phyloP scores from a whole-genome alignment of 768 basidiomycete species.

The Thelephora ganbajun region DNA sequence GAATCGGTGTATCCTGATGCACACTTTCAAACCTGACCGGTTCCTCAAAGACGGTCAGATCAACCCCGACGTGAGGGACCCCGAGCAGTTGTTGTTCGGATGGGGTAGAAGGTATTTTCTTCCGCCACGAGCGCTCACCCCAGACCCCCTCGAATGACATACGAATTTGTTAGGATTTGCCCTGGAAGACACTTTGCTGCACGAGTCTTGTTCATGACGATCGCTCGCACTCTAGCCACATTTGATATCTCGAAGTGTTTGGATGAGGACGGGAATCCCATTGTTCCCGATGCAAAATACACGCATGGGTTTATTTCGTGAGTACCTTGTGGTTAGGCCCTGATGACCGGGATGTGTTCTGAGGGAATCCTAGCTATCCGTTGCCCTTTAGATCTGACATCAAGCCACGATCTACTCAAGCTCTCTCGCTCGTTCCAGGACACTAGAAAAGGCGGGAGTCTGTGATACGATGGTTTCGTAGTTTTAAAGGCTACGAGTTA shows the following conservation, averaged over 20 bases:
- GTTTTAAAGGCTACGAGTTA: too few relatives aligned
- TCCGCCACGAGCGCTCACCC: background rate
- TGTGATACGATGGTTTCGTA: too few relatives aligned
- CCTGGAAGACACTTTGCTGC: conserved; percentile 7
- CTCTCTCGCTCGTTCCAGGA: background rate
- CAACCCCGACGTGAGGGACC: conserved; percentile 2
- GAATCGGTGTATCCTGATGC: background rate
- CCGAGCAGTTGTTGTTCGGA: conserved; percentile 3
- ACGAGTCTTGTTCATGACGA: conserved; percentile 2
- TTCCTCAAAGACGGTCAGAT: conserved; percentile 4
- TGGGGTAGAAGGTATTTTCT: conserved; percentile 6
- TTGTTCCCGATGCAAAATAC: background rate
- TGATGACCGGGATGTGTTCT: background rate
- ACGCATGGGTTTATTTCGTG: background rate
- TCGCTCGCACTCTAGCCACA: conserved; percentile 5
- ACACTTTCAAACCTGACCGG: conserved; percentile 3
- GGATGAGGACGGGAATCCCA: conserved; percentile 8
- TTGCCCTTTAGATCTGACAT: background rate
- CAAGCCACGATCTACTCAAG: background rate
- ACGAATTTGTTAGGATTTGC: conserved; percentile 5
- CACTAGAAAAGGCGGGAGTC: too few relatives aligned
- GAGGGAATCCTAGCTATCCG: background rate
- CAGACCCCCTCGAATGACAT: background rate
- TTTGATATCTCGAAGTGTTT: conserved; percentile 7
- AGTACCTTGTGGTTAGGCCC: background rate